Percentiles rank a stretch among this genome's conserved stretches.
These are phyloP conservation scores for Pugionium dolabratum DNA, from an alignment of 345 rosid genomes.

Conservation along the genomic window DNA sequence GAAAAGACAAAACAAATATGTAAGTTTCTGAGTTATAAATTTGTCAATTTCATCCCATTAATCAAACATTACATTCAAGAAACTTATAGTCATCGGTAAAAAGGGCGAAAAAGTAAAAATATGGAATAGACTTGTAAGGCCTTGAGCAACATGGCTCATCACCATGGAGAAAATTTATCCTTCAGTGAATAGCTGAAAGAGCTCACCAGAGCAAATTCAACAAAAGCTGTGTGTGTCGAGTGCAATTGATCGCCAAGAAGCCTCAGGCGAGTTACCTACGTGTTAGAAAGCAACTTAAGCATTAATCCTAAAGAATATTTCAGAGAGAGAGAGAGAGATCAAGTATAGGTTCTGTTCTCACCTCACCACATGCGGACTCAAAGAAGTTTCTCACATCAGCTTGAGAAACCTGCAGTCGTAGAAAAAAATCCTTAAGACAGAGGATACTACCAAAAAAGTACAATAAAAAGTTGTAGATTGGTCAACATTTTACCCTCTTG, in stretches of 20 bases:
- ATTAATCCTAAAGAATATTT: neutral
- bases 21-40: neutral
- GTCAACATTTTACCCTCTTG: constrained; percentile 57
- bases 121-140: constrained; percentile 23
- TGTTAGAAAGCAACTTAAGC: constrained; percentile 1
- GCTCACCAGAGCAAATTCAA: constrained; percentile 83
- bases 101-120: neutral
- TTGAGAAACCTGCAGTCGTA: constrained; percentile 61
- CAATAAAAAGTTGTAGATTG: neutral
- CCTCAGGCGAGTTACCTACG: constrained; percentile 83
- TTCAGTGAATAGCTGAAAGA: neutral
- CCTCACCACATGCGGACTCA: constrained; percentile 89
- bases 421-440: neutral
- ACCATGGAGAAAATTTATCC: neutral
- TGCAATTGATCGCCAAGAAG: constrained; percentile 82
- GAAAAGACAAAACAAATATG: constrained; percentile 14
- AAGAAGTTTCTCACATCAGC: constrained; percentile 77
- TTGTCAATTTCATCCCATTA: neutral
- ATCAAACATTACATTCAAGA: constrained; percentile 2
- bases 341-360: constrained; percentile 38
- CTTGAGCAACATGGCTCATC: constrained; percentile 6
- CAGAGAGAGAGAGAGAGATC: neutral
- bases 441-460: neutral
- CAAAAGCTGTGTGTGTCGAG: constrained; percentile 86
- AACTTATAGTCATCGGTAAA: neutral